Evolutionary conservation across 2,329 filamentous ascomycete genomes (phyloP).

Genomic region (Xylaria sp.): DNA sequence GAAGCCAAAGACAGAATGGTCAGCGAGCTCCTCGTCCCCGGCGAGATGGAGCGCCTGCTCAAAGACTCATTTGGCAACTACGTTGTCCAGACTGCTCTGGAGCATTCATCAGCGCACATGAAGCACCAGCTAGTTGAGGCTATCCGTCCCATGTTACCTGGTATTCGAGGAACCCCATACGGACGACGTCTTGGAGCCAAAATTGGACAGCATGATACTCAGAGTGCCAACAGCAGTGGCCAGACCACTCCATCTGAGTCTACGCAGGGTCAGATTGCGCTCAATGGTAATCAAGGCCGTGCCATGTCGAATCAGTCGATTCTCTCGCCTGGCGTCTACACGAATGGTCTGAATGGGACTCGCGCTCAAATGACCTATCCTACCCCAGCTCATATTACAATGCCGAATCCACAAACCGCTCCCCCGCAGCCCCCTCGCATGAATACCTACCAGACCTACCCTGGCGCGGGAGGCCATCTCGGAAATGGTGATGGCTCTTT

Average conservation of each 20-base stretch:
- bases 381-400: conserved; percentile 48
- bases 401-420: conserved; percentile 41
- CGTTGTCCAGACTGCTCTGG: conserved; percentile 94
- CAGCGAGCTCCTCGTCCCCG: conserved; percentile 77
- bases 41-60: conserved; percentile 87
- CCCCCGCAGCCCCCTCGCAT: conserved; percentile 49
- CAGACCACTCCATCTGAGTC: conserved; percentile 64
- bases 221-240: conserved; percentile 58
- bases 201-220: conserved; percentile 70
- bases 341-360: conserved; percentile 48
- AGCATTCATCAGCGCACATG: conserved; percentile 78
- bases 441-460: conserved; percentile 46
- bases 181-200: conserved; percentile 94
- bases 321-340: conserved; percentile 48
- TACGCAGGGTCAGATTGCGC: conserved; percentile 63
- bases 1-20: conserved; percentile 83
- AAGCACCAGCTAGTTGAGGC: conserved; percentile 82
- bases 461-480: conserved; percentile 40
- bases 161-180: conserved; percentile 90
- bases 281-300: conserved; percentile 58
- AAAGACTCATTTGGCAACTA: conserved; percentile 97
- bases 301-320: conserved; percentile 55
- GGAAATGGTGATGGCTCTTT: conserved; percentile 42
- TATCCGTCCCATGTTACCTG: conserved; percentile 84
- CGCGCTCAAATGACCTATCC: conserved; percentile 53